Base-by-base conservation (phyloP, 495 filamentous ascomycete genomes). In the Podospora didyma region DNA sequence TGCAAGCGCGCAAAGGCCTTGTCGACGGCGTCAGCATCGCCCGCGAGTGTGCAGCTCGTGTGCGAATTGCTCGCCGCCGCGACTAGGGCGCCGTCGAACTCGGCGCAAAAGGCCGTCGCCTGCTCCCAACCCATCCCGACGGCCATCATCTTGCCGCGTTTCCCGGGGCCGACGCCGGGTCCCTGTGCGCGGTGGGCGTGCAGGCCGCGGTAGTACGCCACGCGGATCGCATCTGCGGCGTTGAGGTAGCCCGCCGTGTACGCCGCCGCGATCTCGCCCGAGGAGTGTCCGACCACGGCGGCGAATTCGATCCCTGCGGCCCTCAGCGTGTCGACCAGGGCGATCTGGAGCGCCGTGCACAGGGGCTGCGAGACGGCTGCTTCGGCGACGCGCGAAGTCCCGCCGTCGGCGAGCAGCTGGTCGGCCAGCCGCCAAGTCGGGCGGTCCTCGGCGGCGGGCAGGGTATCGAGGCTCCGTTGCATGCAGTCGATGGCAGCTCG, bases 201-300 rank as follows among this genome's bases (percentile, higher is more conserved):
- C 26, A 65, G 54, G 1, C 75, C 64, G 46, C 70, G 64, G 64
- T 76, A 62, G 69, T 74, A 69, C 7, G 83, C 71, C 0, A 84
- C 60, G 50, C 75, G 67, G 68, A 79, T 81, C 12, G 73, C 75
- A 0, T 74, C 70, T n/a, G 60, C 14, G 16, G 77, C 68, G 2
- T 70, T 66, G 16, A 80, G 39, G 16, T 69, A 68, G 4, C 76
- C 75, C 4, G 62, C 50, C 7, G 75, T 57, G 56, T 77, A 79
- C 1, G 71, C 71, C 0, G 71, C 71, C 2, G 71, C 71, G 59
- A 86, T 85, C 60, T 86, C 83, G 7, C 83, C 83, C 57, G 77
- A 81, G 0, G 82, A 86, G 57, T 86, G 82, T 1, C 83, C 83
- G 5, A 84, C 70, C 0, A 83, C 80, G 34, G 73, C 72, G 28